Evolutionary conservation across 345 rosid species (phyloP), one percentile per base, ranked within the genome.

Genomic region (Sonneratia alba): DNA sequence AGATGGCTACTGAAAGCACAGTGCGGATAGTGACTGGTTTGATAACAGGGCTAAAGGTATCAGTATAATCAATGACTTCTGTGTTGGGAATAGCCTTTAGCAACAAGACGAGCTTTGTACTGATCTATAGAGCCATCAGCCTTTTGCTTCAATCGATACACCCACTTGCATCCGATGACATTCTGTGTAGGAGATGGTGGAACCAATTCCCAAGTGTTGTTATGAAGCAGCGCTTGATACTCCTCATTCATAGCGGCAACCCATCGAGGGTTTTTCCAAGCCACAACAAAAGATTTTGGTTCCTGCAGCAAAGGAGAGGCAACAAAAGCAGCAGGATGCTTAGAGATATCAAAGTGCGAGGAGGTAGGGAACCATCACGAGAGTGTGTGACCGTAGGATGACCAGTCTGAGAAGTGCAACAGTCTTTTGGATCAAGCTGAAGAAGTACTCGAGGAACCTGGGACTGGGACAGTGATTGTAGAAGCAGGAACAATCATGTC

Each of bases 281-380:
- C 82, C 74, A 81, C 81, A 72, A 37, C 62, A 72, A 68, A 78
- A 69, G 71, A 21, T 5, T 3, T 47, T 7, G 38, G 61, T 11
- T 3, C 80, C 57, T 51, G n/a, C 3, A 51, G 4, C 12, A n/a
- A 22, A 5, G 11, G 3, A 7, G 22, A 11, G 7, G 48, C 66
- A 47, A 2, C 0, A 47, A 47, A 47, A 11, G 51, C 51, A 47
- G 14, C 51, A 9, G 51, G 51, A 47, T 47, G 51, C 3, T 14
- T 2, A 11, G 51, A 47, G 2, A 47, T 47, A 47, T 9, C n/a
- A 7, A 51, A 51, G 4, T n/a, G 57, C 15, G 57, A 51, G 57
- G n/a, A 51, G 57, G 57, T 1, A 51, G n/a, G 7, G 57, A 15
- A 3, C n/a, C 57, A 7, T 15, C 57, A 3, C 13, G 57, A 4